A percentile compares a stretch with the other conserved stretches of the same genome.
phyloP scores from a whole-genome alignment of 2,329 filamentous ascomycete species.

The Aspergillus flavus region DNA sequence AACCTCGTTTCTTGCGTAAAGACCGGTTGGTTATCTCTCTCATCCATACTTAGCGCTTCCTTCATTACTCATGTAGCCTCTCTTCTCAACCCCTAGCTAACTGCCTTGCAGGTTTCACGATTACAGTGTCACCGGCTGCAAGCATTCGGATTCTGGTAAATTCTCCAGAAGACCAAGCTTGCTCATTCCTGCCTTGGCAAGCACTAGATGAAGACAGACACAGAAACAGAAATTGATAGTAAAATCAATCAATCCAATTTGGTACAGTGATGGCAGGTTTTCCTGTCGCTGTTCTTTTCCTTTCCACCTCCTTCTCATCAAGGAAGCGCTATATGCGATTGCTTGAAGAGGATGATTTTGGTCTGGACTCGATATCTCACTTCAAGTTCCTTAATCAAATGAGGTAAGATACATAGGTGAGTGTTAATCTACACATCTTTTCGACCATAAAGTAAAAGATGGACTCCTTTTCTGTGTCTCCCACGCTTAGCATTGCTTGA shows the following conservation, averaged over 20 bases:
- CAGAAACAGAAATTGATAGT: neutral
- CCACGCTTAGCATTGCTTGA: neutral
- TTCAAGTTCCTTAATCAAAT: neutral
- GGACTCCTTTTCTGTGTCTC: neutral
- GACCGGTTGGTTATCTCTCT: neutral
- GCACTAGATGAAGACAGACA: neutral
- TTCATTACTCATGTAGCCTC: neutral
- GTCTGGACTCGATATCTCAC: neutral
- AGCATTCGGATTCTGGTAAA: neutral
- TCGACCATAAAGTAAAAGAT: neutral
- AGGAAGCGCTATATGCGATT: slow-evolving; percentile 39
- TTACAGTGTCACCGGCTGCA: neutral
- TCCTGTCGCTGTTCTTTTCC: slow-evolving; percentile 15
- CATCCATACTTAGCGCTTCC: neutral
- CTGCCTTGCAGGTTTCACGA: neutral
- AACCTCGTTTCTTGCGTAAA: neutral
- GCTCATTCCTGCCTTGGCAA: neutral
- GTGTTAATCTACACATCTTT: neutral
- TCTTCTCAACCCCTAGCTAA: neutral
- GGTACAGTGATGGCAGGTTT: slow-evolving; percentile 16
- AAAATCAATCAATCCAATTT: slow-evolving; percentile 18
- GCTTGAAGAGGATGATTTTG: slow-evolving; percentile 39
- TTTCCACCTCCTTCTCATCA: slow-evolving; percentile 39
- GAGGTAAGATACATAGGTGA: neutral
- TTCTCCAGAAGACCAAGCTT: neutral